phyloP scores from a whole-genome alignment of 2,329 filamentous ascomycete species.

The Fusarium anguioides region DNA sequence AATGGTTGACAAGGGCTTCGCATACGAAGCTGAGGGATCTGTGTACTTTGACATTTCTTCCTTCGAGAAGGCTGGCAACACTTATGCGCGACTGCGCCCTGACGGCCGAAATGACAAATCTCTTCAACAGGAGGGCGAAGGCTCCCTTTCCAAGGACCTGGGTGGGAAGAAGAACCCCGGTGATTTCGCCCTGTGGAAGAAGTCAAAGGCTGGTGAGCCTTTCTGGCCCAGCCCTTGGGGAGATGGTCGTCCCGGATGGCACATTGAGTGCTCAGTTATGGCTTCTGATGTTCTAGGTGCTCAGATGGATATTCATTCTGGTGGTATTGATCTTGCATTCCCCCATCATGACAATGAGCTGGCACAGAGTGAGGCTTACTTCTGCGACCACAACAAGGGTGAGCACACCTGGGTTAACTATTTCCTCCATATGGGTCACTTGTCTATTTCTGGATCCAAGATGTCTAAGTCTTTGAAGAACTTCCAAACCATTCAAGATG shows the following conservation, averaged over 20 bases:
- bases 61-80: conserved; percentile 86
- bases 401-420: conserved; percentile 90
- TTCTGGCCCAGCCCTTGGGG: conserved; percentile 92
- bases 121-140: conserved; percentile 89
- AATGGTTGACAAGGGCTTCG: conserved; percentile 87
- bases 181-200: conserved; percentile 96
- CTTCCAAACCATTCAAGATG: conserved; percentile 91
- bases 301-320: conserved; percentile 91
- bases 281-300: conserved; percentile 87
- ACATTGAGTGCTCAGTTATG: conserved; percentile 98
- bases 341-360: conserved; percentile 95
- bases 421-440: conserved; percentile 94
- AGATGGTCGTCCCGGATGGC: conserved; percentile 89
- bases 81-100: conserved; percentile 86
- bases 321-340: conserved; percentile 90
- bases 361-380: conserved; percentile 91
- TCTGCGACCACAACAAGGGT: conserved; percentile 62
- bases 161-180: conserved; percentile 78
- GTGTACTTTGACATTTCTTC: conserved; percentile 93
- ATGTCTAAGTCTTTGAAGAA: conserved; percentile 98
- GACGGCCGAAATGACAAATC: conserved; percentile 87
- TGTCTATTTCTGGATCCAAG: conserved; percentile 86
- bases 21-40: conserved; percentile 83
- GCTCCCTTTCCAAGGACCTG: conserved; percentile 73
- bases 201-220: conserved; percentile 90